A percentile compares a stretch with the other conserved stretches of the same genome.
Conservation (phyloP, 2,329 filamentous ascomycete species). For the Phialophora tarda region DNA sequence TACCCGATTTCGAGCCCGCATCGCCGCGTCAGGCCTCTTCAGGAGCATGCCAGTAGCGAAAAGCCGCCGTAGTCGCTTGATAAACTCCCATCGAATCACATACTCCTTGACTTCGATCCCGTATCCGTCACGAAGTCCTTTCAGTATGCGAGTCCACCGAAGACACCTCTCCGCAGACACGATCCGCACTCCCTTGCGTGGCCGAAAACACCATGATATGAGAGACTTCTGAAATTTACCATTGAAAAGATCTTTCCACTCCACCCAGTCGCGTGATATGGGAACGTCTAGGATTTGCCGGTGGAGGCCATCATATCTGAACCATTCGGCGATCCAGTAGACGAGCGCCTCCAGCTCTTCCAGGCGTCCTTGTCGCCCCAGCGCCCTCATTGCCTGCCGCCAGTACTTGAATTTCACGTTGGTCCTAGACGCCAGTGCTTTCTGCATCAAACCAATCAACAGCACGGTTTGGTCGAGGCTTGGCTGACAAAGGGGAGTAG, state of each 20-base stretch:
- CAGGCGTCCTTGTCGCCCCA: conserved; percentile 48
- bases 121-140: conserved; percentile 30
- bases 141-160: conserved; percentile 33
- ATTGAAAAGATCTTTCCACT: conserved; percentile 44
- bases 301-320: conserved; percentile 23
- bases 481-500: neutral
- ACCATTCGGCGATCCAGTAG: conserved; percentile 36
- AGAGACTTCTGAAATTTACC: conserved; percentile 53
- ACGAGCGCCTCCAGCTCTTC: conserved; percentile 26
- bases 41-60: conserved; percentile 19
- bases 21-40: conserved; percentile 12
- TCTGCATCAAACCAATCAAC: conserved; percentile 56
- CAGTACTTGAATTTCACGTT: conserved; percentile 55
- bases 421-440: conserved; percentile 53
- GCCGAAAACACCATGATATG: conserved; percentile 56
- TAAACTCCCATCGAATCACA: conserved; percentile 28
- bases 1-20: conserved; percentile 18
- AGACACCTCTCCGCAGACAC: conserved; percentile 31
- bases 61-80: conserved; percentile 23
- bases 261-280: neutral
- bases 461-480: conserved; percentile 42
- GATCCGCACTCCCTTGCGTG: conserved; percentile 23
- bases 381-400: conserved; percentile 64
- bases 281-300: neutral
- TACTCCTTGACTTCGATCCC: conserved; percentile 29